Evolutionary conservation across 1,139 yeast genomes (phyloP), one percentile per base, ranked within the genome.

Genomic region (Ashbya aceris): DNA sequence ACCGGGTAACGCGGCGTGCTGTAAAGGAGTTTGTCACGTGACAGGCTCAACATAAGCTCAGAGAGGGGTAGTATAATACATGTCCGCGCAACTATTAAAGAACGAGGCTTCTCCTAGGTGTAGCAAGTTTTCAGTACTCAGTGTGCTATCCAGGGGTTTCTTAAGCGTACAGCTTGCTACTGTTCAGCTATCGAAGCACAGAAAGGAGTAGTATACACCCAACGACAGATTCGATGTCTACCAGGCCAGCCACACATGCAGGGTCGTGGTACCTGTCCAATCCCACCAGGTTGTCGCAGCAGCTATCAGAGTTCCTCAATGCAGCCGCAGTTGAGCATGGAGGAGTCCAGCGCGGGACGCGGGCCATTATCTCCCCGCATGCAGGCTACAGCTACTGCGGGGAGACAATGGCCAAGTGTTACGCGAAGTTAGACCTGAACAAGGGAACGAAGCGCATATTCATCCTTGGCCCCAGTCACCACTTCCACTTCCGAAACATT

Each of bases 351-450:
- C 55, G 67, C 0, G 84, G 82, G 1, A 86, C 95, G 12, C 67
- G 95, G 41, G 66, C 86, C 17, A 47, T 56, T 45, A 65, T 76
- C 8, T 77, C 76, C 0, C 83, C 84, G 1, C 99, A 91, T 62
- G 99, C 99, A 6, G 99, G 98, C 0, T 87, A 82, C 58, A 58
- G 82, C 4, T 91, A 82, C 59, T 81, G 94, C 32, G 96, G 96
- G 0, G 64, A 68, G 9, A 75, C 87, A 0, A 69, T 91, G 52
- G 95, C 91, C 0, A 80, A 83, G 56, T 74, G 95, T 0, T 91
- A 83, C 56, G 73, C 72, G 5, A 76, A 77, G 0, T 74, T 94
- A 74, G 95, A 85, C 55, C 45, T 54, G 11, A 39, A 45, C 2
- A 30, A 41, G 39, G 29, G 17, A 3, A 66, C 73, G 32, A 73